These are phyloP conservation scores for Fallopia convolvulus DNA, from an alignment of 148 eudicot genomes.

Conservation along the genomic window DNA sequence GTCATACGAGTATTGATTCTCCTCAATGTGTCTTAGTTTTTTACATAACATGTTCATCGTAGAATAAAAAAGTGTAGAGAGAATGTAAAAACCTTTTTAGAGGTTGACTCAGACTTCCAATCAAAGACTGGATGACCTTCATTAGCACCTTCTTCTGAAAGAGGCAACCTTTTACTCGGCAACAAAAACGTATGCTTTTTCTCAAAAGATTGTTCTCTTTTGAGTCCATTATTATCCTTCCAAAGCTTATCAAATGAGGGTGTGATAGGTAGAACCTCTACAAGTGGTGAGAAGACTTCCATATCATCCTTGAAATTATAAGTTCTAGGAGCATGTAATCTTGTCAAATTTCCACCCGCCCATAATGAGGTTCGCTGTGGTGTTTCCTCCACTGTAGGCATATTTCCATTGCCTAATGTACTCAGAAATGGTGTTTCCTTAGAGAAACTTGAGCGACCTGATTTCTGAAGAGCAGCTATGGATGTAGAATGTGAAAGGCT, in stretches of 20 bases:
- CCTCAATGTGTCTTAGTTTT: no score
- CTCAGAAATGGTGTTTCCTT: slow-evolving; percentile 38
- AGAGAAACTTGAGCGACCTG: slow-evolving; percentile 40
- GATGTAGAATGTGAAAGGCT: slow-evolving; percentile 36
- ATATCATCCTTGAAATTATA: slow-evolving; percentile 79
- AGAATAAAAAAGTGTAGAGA: not conserved
- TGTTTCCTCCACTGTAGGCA: slow-evolving; percentile 40
- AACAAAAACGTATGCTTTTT: slow-evolving; percentile 42
- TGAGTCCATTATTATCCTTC: slow-evolving; percentile 41
- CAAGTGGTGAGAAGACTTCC: slow-evolving; percentile 94
- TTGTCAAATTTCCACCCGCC: slow-evolving; percentile 56
- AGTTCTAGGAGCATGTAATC: slow-evolving; percentile 65
- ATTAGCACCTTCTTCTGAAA: slow-evolving; percentile 36
- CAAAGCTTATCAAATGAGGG: slow-evolving; percentile 78
- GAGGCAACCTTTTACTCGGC: slow-evolving; percentile 41
- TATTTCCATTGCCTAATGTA: slow-evolving; percentile 27
- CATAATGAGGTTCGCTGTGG: slow-evolving; percentile 46
- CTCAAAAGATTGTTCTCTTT: slow-evolving; percentile 46
- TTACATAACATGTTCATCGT: not conserved
- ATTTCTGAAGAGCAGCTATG: slow-evolving; percentile 42
- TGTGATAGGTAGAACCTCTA: slow-evolving; percentile 81
- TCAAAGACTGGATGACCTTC: slow-evolving; percentile 50
- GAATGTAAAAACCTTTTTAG: slow-evolving; percentile 46
- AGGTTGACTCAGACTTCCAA: slow-evolving; percentile 53
- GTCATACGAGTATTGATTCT: no score